These are phyloP conservation scores for Polyporus arcularius DNA, from an alignment of 768 basidiomycete species.

Conservation along the genomic window DNA sequence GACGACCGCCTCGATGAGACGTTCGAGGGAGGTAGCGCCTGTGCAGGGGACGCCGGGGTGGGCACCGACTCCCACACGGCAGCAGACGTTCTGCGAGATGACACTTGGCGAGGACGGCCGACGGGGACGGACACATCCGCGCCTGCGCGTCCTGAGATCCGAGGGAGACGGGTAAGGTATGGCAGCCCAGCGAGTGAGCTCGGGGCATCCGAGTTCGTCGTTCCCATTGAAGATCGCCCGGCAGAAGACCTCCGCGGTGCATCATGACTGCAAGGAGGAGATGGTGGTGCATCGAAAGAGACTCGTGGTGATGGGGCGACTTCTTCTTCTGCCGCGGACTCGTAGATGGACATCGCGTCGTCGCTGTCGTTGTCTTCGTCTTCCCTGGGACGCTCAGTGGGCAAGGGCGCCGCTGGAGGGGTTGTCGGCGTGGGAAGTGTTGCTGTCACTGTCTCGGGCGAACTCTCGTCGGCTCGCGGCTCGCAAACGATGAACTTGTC, in stretches of 20 bases:
- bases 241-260: conserved; percentile 6
- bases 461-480: not conserved
- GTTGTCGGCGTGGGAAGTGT: not conserved
- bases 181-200: conserved; percentile 2
- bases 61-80: not conserved
- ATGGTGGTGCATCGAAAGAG: not conserved
- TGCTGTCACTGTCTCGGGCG: not conserved
- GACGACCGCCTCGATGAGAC: not conserved
- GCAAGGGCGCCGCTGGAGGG: not conserved
- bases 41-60: not conserved
- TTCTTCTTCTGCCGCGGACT: conserved; percentile 6
- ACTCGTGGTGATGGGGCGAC: not conserved
- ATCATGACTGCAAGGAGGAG: not conserved
- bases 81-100: not conserved
- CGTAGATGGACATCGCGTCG: conserved; percentile 3
- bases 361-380: not conserved
- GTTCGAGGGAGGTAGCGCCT: not conserved
- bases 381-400: not conserved
- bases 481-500: not conserved
- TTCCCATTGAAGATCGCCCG: conserved; percentile 4
- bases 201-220: not conserved
- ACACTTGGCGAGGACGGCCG: not conserved
- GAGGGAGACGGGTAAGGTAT: not conserved
- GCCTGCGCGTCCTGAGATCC: conserved; percentile 1
- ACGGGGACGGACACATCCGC: conserved; percentile 1